Evolutionary conservation across 2,329 filamentous ascomycete genomes (phyloP), one percentile per base, ranked within the genome.

Genomic region (Acarospora socialis): DNA sequence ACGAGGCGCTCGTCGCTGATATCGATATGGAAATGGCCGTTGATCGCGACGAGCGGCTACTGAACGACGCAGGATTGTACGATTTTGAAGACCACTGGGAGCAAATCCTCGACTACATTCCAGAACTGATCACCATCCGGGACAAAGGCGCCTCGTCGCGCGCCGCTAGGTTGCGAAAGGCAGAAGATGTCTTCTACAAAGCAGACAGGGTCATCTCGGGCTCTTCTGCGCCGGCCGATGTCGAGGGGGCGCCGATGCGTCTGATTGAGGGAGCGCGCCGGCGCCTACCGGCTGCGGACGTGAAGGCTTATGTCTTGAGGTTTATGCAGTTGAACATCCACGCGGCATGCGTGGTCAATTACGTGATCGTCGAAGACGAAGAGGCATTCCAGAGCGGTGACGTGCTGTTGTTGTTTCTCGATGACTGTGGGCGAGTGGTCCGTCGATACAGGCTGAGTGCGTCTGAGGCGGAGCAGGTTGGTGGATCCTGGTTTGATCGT

Each of bases 51-150:
- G 7, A 18, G 13, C 26, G 26, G 14, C 26, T 34, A 9, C 25
- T 34, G 13, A 21, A 30, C 18, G 26, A 34, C 32, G 18, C 32
- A 17, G 16, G 5, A 7, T 26, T 33, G 5, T 34, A 34, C 26
- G 19, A 21, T 7, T 34, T 30, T 15, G 32, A 26, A 17, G 7
- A 23, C 12, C 13, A 34, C 15, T 34, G 32, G 32, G 24, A 30
- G 4, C 28, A 16, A 9, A 19, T 34, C 28, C 22, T 34, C 6
- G 28, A 34, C 13, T 8, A 30, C 32, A n/a, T 34, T 10, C 32
- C 32, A 8, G 32, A 34, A 17, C 32, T 34, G 5, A 5, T 34
- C 7, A 26, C 15, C n/a, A 15, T 14, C 22, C 9, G 7, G 7
- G 32, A 33, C 13, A n/a, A 7, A 8, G 7, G 7, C 9, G 15